Conservation (phyloP, 768 basidiomycete species). For the Boletus vermiculosoides region DNA sequence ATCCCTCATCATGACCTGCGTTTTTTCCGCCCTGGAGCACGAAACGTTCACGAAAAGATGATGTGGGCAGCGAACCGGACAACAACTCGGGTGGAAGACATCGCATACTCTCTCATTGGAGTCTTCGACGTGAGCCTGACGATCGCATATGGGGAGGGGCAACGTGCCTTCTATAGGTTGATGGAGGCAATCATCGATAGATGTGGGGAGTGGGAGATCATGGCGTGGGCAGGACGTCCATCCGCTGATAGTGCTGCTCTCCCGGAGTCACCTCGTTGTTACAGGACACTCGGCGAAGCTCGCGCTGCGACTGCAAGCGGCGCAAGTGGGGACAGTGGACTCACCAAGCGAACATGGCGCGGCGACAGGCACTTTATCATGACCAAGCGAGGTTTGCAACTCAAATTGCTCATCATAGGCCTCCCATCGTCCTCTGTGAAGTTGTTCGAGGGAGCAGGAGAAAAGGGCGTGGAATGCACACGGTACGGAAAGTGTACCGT, state of each 20-base stretch:
- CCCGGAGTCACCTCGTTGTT: conserved; percentile 33
- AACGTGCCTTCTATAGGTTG: conserved; percentile 31
- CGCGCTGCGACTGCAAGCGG: not conserved
- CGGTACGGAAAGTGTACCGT: conserved; percentile 23
- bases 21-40: conserved; percentile 25
- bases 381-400: conserved; percentile 34
- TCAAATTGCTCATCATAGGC: conserved; percentile 23
- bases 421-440: conserved; percentile 18
- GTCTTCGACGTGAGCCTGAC: conserved; percentile 35
- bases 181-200: conserved; percentile 30
- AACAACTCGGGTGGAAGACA: conserved; percentile 34
- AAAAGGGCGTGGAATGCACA: conserved; percentile 10
- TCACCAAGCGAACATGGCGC: conserved; percentile 16
- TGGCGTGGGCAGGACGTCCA: conserved; percentile 30
- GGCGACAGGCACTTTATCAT: conserved; percentile 30
- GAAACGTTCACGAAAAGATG: conserved; percentile 30
- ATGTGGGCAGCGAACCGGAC: conserved; percentile 35
- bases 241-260: conserved; percentile 30
- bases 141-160: conserved; percentile 36
- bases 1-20: conserved; percentile 27
- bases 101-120: conserved; percentile 34
- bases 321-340: not conserved
- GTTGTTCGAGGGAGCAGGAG: conserved; percentile 18
- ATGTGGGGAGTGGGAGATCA: conserved; percentile 33
- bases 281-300: conserved; percentile 19